Conservation (phyloP, 2,329 filamentous ascomycete species). For the Trichoderma simmonsii region DNA sequence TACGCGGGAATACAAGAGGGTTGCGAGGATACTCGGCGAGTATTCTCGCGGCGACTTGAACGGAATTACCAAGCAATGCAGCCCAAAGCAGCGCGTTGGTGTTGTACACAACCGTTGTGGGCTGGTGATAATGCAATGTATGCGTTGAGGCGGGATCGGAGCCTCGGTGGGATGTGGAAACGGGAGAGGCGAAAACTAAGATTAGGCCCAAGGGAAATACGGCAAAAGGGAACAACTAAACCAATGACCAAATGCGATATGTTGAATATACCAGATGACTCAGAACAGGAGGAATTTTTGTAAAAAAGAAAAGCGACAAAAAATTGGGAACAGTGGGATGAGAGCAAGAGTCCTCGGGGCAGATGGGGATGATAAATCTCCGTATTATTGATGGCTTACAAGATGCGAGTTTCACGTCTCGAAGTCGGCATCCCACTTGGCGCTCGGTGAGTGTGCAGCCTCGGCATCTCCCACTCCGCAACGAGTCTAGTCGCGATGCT, state of each 20-base stretch:
- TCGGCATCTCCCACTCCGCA: slow-evolving; percentile 17
- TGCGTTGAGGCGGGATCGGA: slow-evolving; percentile 1
- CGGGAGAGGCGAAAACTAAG: background rate
- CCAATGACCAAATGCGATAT: background rate
- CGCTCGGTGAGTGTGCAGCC: background rate
- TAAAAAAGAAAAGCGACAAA: background rate
- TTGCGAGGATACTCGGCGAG: background rate
- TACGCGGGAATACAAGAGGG: background rate
- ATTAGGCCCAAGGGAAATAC: background rate
- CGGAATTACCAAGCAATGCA: slow-evolving; percentile 1
- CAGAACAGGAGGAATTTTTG: background rate
- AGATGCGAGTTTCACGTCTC: background rate
- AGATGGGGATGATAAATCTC: slow-evolving; percentile 15
- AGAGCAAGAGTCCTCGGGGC: background rate
- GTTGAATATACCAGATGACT: background rate
- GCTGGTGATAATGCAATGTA: background rate
- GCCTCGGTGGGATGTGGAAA: slow-evolving; percentile 5
- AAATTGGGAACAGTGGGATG: background rate
- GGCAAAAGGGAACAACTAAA: background rate
- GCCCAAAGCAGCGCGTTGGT: background rate
- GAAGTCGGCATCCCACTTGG: slow-evolving; percentile 13
- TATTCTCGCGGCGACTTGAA: background rate
- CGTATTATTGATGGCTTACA: background rate
- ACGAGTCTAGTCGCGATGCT: background rate
- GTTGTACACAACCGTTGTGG: background rate